These are phyloP conservation scores for Phialophora macrospora DNA, from an alignment of 2,329 filamentous ascomycete genomes.

Conservation along the genomic window DNA sequence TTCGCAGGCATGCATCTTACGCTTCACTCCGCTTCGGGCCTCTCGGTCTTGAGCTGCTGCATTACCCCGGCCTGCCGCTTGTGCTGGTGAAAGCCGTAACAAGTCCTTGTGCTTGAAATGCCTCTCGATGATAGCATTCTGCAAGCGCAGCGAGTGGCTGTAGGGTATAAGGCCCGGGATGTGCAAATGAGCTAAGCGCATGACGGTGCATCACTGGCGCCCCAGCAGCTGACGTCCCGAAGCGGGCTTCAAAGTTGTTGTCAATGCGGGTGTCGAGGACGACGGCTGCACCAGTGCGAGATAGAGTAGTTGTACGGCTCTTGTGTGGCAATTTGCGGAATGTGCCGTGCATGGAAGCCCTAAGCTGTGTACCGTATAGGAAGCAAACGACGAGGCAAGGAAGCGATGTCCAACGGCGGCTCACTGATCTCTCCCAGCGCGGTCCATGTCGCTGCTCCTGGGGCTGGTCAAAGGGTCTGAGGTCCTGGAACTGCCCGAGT, in stretches of 20 bases:
- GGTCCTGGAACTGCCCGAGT: background rate
- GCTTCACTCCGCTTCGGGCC: background rate
- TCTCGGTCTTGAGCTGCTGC: background rate
- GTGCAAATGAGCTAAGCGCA: conserved; percentile 57
- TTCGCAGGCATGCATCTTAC: background rate
- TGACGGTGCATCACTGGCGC: conserved; percentile 17
- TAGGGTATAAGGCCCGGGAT: conserved; percentile 62
- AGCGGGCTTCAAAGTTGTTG: background rate
- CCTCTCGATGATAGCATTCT: conserved; percentile 54
- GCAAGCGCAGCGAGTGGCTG: conserved; percentile 59
- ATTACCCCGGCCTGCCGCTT: background rate
- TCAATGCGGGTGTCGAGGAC: background rate
- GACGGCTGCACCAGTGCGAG: background rate
- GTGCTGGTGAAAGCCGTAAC: conserved; percentile 16
- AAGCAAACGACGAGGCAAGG: background rate
- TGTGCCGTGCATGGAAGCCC: background rate
- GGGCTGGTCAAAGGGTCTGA: background rate
- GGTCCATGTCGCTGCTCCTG: background rate
- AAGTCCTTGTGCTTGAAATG: conserved; percentile 35
- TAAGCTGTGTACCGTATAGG: background rate
- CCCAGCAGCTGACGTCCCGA: background rate
- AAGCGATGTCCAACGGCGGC: background rate
- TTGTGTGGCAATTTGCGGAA: background rate
- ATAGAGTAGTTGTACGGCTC: background rate
- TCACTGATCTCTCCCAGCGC: background rate